Percentiles rank a stretch among this genome's conserved stretches.
phyloP scores from a whole-genome alignment of 495 filamentous ascomycete genomes.

The Saxophila tyrrhenica region DNA sequence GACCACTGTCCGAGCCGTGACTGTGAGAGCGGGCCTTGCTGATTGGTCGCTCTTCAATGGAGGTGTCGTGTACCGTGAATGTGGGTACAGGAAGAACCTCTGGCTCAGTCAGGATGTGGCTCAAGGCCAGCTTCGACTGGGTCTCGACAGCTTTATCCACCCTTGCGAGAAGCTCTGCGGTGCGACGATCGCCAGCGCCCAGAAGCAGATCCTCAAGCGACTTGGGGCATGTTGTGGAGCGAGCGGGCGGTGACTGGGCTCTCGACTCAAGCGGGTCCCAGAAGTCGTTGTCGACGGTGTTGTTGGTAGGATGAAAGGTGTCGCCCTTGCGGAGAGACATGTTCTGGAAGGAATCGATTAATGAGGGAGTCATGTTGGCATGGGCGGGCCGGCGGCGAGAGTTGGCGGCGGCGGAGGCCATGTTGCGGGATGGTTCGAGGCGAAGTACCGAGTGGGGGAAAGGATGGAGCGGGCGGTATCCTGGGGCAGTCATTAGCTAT shows the following conservation, averaged over 20 bases:
- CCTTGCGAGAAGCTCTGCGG: slow-evolving; percentile 24
- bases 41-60: slow-evolving; percentile 17
- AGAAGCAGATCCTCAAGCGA: slow-evolving; percentile 32
- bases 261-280: slow-evolving; percentile 16
- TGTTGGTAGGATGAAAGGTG: slow-evolving; percentile 47
- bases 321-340: slow-evolving; percentile 47
- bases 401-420: slow-evolving; percentile 25
- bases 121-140: slow-evolving; percentile 15
- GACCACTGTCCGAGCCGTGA: slow-evolving; percentile 51
- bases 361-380: slow-evolving; percentile 14
- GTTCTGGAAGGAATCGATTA: slow-evolving; percentile 21
- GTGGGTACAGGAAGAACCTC: slow-evolving; percentile 30
- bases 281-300: slow-evolving; percentile 32
- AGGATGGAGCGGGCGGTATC: not conserved
- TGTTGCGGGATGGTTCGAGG: slow-evolving; percentile 14
- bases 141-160: slow-evolving; percentile 27
- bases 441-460: slow-evolving; percentile 7
- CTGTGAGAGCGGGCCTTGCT: slow-evolving; percentile 35
- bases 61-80: slow-evolving; percentile 24
- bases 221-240: slow-evolving; percentile 52
- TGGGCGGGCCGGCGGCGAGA: slow-evolving; percentile 29
- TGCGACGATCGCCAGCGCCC: slow-evolving; percentile 22
- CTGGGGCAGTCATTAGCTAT: not conserved
- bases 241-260: slow-evolving; percentile 34
- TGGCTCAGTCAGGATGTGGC: slow-evolving; percentile 26